Base-by-base conservation (phyloP, 768 basidiomycete genomes). In the Leccinum pellstonianum region DNA sequence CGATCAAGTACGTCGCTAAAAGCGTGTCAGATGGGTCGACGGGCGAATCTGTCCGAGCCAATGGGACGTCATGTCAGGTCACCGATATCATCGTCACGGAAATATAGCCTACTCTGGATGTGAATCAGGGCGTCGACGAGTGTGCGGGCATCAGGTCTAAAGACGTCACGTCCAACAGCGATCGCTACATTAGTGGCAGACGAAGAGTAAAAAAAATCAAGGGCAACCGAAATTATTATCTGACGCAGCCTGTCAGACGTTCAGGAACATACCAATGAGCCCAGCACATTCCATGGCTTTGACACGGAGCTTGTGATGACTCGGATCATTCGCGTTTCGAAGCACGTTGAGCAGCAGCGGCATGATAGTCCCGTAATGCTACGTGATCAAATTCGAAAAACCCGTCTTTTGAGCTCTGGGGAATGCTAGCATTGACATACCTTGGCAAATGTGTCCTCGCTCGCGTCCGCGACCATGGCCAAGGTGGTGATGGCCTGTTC, bases 251-350 rank as follows among this genome's bases (percentile, higher is more conserved):
- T n/a, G 19, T 52, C 41, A 17, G n/a, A 35, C 17, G 12, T 49
- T 35, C 49, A 58, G 63, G 48, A 23, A 72, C 83, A 17, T 43
- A 93, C 93, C 93, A 61, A 93, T 88, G 21, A 93, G 77, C 8
- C 90, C 90, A 0, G 91, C 92, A 71, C 93, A 94, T 69, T 95
- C 93, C 90, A 96, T 94, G 1, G 91, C 91, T 68, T 94, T 92
- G 43, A 86, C 82, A 23, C 90, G 79, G 54, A 95, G 67, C 68
- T 86, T 87, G 25, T 80, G 77, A 70, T 90, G 87, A 54, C 87
- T 86, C 1, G 80, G 70, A 6, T 83, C 83, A 47, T 86, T 86
- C 11, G 89, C 88, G 52, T 90, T 88, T 19, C 83, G 77, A 52
- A 96, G 79, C 0, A 94, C 88, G 57, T 85, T 86, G 61, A 95